Evolutionary conservation across 2,329 filamentous ascomycete species (phyloP), one percentile per base, ranked within the genome.

Genomic region (Ilyonectria sp.): DNA sequence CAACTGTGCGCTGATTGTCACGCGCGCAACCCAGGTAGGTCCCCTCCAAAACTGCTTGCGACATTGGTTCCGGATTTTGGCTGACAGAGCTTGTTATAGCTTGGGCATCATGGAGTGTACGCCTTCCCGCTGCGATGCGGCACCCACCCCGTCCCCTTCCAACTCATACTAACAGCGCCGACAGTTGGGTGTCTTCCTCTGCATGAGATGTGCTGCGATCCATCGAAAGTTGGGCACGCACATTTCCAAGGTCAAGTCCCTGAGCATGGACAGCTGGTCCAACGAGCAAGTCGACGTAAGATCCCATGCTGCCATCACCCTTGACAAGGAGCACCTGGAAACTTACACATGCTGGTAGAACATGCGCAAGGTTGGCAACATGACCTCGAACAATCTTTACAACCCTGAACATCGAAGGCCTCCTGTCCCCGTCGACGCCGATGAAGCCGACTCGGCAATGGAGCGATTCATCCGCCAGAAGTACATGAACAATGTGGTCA

Each of bases 221-320:
- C 96, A 99, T 85, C 93, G 96, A 78, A 98, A 98, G 83, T 86
- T 99, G 77, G 96, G 96, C 69, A 98, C 96, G 46, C 96, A 99
- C 82, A 94, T 99, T 70, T 98, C 95, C 73, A 99, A 99, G 82
- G 94, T 99, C 85, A 99, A 99, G 83, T 98, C 95, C 43, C 83
- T 99, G 83, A 98, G 93, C 81, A 98, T 99, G 95, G 96, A 99
- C 82, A 96, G 92, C 74, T 99, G 96, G 96, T 91, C 93, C 55
- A 92, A 92, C 77, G 96, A 98, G 68, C 96, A 99, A 83, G 95
- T 99, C 71, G 96, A 99, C 83, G 95, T 97, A 85, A 82, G 89
- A 82, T 59, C 6, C 66, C 40, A 43, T 11, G 60, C 50, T 33
- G 33, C 31, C 15, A 17, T 29, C 7, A 13, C 21, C 52, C 33